Evolutionary conservation across 805 yeast species (phyloP).

Genomic region (Yamadazyma laniorum): DNA sequence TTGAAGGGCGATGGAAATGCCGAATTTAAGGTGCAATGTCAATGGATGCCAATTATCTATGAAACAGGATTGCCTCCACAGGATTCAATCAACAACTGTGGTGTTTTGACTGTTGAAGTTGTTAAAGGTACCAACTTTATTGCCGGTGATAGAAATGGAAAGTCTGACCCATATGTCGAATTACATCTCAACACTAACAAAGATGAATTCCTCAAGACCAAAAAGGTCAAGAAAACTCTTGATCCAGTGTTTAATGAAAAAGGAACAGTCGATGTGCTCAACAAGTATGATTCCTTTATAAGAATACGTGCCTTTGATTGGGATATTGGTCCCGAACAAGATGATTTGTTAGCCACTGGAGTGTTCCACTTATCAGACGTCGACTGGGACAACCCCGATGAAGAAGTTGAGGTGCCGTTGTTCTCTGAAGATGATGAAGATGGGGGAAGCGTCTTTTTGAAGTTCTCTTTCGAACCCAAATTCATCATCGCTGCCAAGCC

Average conservation of each 20-base stretch:
- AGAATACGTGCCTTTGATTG: slow-evolving; percentile 72
- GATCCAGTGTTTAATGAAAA: slow-evolving; percentile 88
- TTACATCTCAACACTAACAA: slow-evolving; percentile 64
- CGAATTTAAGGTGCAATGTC: slow-evolving; percentile 56
- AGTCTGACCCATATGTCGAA: slow-evolving; percentile 86
- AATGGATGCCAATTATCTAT: slow-evolving; percentile 74
- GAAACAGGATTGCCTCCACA: slow-evolving; percentile 60
- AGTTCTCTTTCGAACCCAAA: slow-evolving; percentile 65
- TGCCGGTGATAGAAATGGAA: slow-evolving; percentile 88
- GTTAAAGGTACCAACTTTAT: slow-evolving; percentile 65
- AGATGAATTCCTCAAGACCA: slow-evolving; percentile 65
- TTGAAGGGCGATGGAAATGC: slow-evolving; percentile 53
- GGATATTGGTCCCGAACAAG: slow-evolving; percentile 88
- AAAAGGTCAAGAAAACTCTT: slow-evolving; percentile 80
- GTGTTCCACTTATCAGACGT: slow-evolving; percentile 50
- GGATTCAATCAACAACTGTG: slow-evolving; percentile 75
- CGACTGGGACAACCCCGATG: slow-evolving; percentile 43
- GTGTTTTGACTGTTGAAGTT: slow-evolving; percentile 61
- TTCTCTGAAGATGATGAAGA: slow-evolving; percentile 48
- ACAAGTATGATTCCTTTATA: slow-evolving; percentile 60
- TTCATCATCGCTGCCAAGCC: slow-evolving; percentile 53
- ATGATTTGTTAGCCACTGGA: slow-evolving; percentile 77
- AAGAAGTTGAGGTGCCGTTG: slow-evolving; percentile 53
- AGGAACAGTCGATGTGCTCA: slow-evolving; percentile 52
- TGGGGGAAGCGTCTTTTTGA: slow-evolving; percentile 65